Evolutionary conservation across 176 grass and related monocot species (phyloP).

Genomic region (Zea luxurians): DNA sequence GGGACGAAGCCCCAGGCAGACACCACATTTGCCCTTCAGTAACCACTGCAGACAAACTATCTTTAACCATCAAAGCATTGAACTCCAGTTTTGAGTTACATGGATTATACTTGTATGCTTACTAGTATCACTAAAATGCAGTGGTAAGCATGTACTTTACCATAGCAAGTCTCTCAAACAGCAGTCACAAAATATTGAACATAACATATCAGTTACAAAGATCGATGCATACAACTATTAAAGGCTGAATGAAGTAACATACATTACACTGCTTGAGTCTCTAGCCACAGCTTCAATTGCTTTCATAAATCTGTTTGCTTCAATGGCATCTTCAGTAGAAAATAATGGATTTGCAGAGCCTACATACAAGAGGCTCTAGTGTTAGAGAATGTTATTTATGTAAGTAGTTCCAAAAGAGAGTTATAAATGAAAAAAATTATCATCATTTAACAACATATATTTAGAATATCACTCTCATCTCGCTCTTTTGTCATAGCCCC

Average conservation of each 20-base stretch:
- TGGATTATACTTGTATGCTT: conserved; percentile 11
- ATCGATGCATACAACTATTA: conserved; percentile 28
- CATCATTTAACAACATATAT: neutral
- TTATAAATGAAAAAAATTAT: neutral
- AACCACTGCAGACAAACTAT: no score
- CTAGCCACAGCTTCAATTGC: conserved; percentile 49
- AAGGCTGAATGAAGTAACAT: conserved; percentile 31
- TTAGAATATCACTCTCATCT: neutral
- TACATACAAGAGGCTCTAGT: conserved; percentile 30
- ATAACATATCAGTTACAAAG: neutral
- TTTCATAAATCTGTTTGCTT: conserved; percentile 74
- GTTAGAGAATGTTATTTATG: neutral
- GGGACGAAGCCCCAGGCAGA: no score
- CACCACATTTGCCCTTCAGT: no score
- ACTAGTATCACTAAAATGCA: conserved; percentile 20
- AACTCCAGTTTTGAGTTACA: conserved; percentile 1
- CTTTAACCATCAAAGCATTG: neutral
- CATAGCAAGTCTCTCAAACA: conserved; percentile 5
- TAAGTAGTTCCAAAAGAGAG: conserved; percentile 14
- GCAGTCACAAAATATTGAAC: conserved; percentile 9
- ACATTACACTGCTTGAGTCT: conserved; percentile 47
- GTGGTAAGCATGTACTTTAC: conserved; percentile 8
- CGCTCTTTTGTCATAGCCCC: neutral
- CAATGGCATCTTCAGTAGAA: conserved; percentile 65
- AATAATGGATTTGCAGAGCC: conserved; percentile 87